Evolutionary conservation across 192 early-diverging fungal species (phyloP), one percentile per base, ranked within the genome.

Genomic region (Chytriomyces hyalinus): DNA sequence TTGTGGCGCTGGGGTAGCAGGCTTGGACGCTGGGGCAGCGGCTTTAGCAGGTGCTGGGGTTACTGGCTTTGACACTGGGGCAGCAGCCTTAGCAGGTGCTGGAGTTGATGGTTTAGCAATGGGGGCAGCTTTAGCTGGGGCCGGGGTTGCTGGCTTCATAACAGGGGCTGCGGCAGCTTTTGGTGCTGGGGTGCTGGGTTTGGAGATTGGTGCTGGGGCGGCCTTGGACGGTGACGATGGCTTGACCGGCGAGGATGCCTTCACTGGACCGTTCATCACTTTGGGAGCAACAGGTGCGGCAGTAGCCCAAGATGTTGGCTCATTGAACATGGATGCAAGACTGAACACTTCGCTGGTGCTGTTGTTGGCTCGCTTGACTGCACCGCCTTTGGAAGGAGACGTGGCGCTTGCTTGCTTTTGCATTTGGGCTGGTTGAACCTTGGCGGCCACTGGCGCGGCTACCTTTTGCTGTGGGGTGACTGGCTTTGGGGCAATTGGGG

Each of bases 311-410:
- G 22, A 26, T 45, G 71, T 20, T 3, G 73, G 64, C 63, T 75
- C 73, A 15, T 64, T 46, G 49, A 75, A 75, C 63, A 75, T 24
- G 63, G 60, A 75, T 20, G 9, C 60, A 8, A 75, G 47, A 26
- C 73, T 66, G 73, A 46, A 75, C 24, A 75, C 73, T 47, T 75
- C 73, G 46, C 20, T 44, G 60, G 57, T 45, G 73, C 11, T 75
- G 43, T 65, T 50, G 28, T 64, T 65, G 10, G 61, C 7, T 45
- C 53, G 13, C 53, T 57, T 57, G 36, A 46, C 24, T n/a, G 45
- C 65, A 8, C 44, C 8, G 45, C 11, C 36, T 47, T 8, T 36
- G 44, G 65, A 57, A 13, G 53, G 20, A 57, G 13, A 13, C 1
- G 53, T 57, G 13, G 13, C 20, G 3, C 13, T 13, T 57, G 53